phyloP scores from a whole-genome alignment of 176 grass and related monocot species.

The Carex myosuroides region DNA sequence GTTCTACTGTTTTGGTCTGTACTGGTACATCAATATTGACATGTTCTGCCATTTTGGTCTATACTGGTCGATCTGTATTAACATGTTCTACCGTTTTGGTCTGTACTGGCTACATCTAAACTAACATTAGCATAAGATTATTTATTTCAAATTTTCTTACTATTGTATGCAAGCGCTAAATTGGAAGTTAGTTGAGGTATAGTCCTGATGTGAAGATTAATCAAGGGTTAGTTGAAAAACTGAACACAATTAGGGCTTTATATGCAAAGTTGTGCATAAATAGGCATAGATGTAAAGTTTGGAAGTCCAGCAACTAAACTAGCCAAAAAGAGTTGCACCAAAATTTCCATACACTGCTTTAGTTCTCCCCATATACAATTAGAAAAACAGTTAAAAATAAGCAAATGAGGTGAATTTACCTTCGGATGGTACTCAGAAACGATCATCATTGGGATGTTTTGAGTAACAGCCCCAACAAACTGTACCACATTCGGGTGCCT shows the following conservation, averaged over 20 bases:
- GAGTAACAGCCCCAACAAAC: conserved; percentile 84
- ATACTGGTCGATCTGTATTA: background rate
- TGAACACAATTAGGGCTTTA: background rate
- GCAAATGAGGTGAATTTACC: conserved; percentile 27
- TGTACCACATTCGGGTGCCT: conserved; percentile 84
- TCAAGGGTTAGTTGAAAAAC: background rate
- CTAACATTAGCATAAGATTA: background rate
- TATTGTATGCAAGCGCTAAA: background rate
- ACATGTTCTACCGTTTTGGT: background rate
- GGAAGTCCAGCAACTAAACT: background rate
- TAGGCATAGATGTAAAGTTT: background rate
- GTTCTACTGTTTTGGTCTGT: background rate
- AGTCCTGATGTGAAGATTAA: background rate
- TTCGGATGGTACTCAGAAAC: conserved; percentile 66
- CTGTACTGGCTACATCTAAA: too few species aligned
- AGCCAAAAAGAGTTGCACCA: background rate
- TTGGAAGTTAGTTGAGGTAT: background rate
- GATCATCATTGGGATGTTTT: conserved; percentile 98
- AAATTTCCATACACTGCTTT: background rate
- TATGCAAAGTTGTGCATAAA: background rate
- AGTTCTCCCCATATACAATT: background rate
- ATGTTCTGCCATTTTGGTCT: background rate
- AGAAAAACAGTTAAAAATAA: background rate
- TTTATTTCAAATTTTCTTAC: background rate
- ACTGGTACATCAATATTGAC: background rate